These are phyloP conservation scores for Pestalotiopsis sp. DNA, from an alignment of 2,329 filamentous ascomycete species.

Conservation along the genomic window DNA sequence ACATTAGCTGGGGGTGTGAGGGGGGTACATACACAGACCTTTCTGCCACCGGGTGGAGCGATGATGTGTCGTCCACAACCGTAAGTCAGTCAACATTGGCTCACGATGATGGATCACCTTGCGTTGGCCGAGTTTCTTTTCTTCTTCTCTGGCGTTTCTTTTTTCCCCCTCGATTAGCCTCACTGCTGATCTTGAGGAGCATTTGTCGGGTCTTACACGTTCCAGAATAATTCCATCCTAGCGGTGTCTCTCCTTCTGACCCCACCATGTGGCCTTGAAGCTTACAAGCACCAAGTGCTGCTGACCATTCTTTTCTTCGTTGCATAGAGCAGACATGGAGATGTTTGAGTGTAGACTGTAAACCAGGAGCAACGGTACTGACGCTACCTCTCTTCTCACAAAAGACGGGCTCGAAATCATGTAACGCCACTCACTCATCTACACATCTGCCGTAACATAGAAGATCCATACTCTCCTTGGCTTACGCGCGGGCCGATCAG, in stretches of 20 bases:
- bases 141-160: background rate
- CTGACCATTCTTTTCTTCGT: too few species aligned
- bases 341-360: too few species aligned
- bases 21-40: background rate
- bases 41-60: background rate
- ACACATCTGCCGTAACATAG: background rate
- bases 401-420: too few species aligned
- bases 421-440: too few species aligned
- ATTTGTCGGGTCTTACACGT: background rate
- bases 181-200: background rate
- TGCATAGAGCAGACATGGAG: too few species aligned
- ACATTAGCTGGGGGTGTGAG: background rate
- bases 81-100: background rate
- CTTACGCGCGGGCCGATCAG: background rate
- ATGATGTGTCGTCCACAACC: background rate
- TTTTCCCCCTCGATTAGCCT: background rate
- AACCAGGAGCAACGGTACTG: too few species aligned
- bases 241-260: background rate
- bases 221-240: conserved; percentile 7
- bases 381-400: too few species aligned
- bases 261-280: background rate
- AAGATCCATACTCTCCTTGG: background rate
- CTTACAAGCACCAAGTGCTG: too few species aligned
- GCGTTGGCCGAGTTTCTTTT: background rate
- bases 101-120: background rate